Conservation (phyloP, 2,329 filamentous ascomycete species). For the Colletotrichum somersetense region DNA sequence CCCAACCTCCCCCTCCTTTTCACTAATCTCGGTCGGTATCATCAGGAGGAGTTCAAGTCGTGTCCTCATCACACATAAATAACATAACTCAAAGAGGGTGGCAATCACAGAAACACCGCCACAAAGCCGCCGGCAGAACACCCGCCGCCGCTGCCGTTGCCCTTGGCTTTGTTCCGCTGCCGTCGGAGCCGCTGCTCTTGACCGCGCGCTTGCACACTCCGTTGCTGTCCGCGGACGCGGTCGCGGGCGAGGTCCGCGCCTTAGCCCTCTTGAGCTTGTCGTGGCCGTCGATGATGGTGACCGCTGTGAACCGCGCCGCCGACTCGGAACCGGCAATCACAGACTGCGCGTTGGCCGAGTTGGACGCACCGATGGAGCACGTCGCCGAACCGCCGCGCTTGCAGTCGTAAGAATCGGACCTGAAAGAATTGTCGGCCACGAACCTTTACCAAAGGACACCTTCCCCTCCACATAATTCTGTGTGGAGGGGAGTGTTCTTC, state of each 20-base stretch:
- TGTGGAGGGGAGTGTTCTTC: no score
- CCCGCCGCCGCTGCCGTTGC: neutral
- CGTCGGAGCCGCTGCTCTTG: neutral
- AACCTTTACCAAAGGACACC: neutral
- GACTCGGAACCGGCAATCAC: slow-evolving; percentile 22
- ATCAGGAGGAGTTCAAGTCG: neutral
- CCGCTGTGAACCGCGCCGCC: slow-evolving; percentile 31
- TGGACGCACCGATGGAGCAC: no score
- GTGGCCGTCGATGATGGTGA: slow-evolving; percentile 28
- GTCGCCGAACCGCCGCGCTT: no score
- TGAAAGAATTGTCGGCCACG: neutral
- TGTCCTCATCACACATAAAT: neutral
- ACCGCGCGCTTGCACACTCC: slow-evolving; percentile 26
- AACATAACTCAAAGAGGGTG: neutral
- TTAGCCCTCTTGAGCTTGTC: slow-evolving; percentile 21
- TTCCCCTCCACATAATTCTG: no score
- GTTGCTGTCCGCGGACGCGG: neutral
- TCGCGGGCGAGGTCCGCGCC: neutral
- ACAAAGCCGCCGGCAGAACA: slow-evolving; percentile 26
- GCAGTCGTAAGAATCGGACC: slow-evolving; percentile 20
- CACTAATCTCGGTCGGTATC: neutral
- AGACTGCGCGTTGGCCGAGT: neutral
- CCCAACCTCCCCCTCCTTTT: neutral
- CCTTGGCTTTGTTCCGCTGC: slow-evolving; percentile 20
- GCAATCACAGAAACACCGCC: neutral